Conservation (phyloP, 305 asterid genomes). For the Solanum hybrid region DNA sequence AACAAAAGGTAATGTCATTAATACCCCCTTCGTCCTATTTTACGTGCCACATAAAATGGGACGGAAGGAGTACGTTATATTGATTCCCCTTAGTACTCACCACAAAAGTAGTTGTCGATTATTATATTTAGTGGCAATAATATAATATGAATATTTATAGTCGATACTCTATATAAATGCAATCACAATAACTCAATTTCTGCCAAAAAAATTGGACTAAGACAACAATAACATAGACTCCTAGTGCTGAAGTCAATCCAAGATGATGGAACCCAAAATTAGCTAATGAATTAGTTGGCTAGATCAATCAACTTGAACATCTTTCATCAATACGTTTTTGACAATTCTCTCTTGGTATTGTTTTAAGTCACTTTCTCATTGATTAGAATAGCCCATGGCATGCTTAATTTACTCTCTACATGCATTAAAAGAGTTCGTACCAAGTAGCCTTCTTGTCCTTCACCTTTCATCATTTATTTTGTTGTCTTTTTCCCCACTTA, state of each 20-base stretch:
- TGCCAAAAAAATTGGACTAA: background rate
- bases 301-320: background rate
- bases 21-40: background rate
- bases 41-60: background rate
- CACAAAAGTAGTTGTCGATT: background rate
- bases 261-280: background rate
- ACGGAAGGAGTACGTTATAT: no score
- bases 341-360: background rate
- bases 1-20: background rate
- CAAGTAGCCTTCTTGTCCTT: background rate
- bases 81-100: background rate
- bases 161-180: background rate
- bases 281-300: background rate
- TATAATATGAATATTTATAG: no score
- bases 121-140: no score
- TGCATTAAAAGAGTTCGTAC: background rate
- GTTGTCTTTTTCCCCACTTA: background rate
- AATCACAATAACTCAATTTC: background rate
- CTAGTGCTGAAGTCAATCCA: background rate
- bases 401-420: background rate
- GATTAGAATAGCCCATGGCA: background rate
- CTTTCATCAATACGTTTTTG: background rate
- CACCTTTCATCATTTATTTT: background rate
- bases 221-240: background rate
- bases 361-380: background rate